Evolutionary conservation across 2,329 filamentous ascomycete genomes (phyloP).

Genomic region (Hypoxylon sp.): DNA sequence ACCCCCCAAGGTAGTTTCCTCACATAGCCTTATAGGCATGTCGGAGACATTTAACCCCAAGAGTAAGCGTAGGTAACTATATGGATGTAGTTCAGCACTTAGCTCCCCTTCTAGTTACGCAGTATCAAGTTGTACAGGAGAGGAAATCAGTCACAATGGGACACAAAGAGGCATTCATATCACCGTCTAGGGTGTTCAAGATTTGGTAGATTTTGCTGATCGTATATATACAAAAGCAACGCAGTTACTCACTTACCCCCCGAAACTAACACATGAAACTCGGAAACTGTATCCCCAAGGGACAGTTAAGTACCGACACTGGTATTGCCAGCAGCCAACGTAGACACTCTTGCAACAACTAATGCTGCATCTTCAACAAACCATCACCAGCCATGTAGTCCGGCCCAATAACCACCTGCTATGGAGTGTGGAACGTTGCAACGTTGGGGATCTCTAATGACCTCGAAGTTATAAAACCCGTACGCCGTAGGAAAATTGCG

Average conservation of each 20-base stretch:
- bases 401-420: constrained; percentile 22
- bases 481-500: constrained; percentile 19
- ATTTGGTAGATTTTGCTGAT: constrained; percentile 9
- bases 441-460: constrained; percentile 29
- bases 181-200: background rate
- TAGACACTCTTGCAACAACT: constrained; percentile 6
- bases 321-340: constrained; percentile 27
- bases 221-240: constrained; percentile 40
- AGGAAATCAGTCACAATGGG: background rate
- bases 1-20: no score
- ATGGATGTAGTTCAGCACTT: no score
- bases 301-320: constrained; percentile 14
- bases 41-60: background rate
- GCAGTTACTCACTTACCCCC: constrained; percentile 24
- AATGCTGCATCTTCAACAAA: constrained; percentile 13
- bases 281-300: constrained; percentile 13
- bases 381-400: constrained; percentile 10
- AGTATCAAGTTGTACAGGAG: background rate
- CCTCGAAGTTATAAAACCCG: constrained; percentile 2
- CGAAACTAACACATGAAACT: constrained; percentile 26
- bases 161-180: background rate
- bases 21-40: background rate
- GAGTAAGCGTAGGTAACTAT: background rate
- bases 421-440: constrained; percentile 19
- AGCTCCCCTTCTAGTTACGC: no score